Base-by-base conservation (phyloP, 2,329 filamentous ascomycete genomes). In the Chaetomium globosum region DNA sequence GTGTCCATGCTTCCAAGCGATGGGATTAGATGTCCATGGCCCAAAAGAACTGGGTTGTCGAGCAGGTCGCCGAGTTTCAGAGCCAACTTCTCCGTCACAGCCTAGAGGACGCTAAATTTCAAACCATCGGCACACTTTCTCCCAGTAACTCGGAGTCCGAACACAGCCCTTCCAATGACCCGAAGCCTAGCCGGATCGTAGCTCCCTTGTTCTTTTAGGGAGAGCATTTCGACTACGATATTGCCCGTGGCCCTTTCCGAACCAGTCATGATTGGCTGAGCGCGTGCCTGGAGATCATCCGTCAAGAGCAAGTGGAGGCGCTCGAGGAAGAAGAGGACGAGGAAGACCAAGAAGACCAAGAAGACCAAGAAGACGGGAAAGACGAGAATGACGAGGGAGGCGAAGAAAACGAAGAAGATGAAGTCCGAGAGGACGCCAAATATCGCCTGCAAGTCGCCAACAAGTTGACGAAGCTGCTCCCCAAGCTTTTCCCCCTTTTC, bases 171-270 rank as follows among this genome's bases (percentile, higher is more conserved):
- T 5, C 10, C 6, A 23, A 4, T 10, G 33, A 1, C 55, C 28
- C 59, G 1, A 28, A 39, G 3, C 72, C 72, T 3, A 72, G 72
- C 5, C 70, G 65, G 19, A 66, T 78, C 2, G 74, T 79, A 4
- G 74, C 73, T 1, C 59, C 54, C 4, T 58, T 67, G 2, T 77
- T 79, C 68, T 77, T 78, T 65, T 69, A 67, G 70, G 75, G 73
- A 2, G 59, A 71, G 31, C 72, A 71, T 51, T 68, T 74, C 46
- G 31, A 71, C 8, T 75, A 77, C 39, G 69, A 76, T 36, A 61
- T 79, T 7, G 59, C 71, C 2, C 72, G 77, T 8, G 78, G 78
- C 0, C 77, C 78, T 0, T 79, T 77, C 23, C 48, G 48, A 21
- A 43, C 58, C 12, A 60, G 58, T 16, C 58, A 60, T 21, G 58